These are phyloP conservation scores for Nasturtium officinale DNA, from an alignment of 345 rosid genomes.

Conservation along the genomic window DNA sequence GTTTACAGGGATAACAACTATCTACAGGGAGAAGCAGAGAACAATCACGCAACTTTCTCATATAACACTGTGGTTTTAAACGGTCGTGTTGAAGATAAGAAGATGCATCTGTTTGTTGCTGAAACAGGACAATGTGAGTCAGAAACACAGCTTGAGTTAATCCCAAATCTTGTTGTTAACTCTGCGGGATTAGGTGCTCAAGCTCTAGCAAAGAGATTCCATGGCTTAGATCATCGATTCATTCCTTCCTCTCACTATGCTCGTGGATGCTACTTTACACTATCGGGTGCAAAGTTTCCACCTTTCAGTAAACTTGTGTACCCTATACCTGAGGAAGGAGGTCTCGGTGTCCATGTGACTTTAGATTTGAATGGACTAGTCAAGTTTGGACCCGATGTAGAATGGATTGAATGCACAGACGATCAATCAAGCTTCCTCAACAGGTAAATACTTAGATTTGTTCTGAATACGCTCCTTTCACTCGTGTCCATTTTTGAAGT, in stretches of 20 bases:
- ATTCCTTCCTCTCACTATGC: constrained; percentile 71
- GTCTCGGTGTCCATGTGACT: constrained; percentile 90
- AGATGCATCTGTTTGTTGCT: constrained; percentile 55
- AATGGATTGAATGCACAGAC: constrained; percentile 68
- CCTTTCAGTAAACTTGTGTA: constrained; percentile 76
- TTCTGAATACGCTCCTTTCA: not conserved
- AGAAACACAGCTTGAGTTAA: constrained; percentile 58
- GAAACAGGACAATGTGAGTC: constrained; percentile 54
- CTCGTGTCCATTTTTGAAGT: constrained; percentile 2
- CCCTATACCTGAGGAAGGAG: constrained; percentile 91
- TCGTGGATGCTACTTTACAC: constrained; percentile 82
- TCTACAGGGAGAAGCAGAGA: constrained; percentile 86
- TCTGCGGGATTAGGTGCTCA: constrained; percentile 83
- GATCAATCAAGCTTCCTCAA: constrained; percentile 76
- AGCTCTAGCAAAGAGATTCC: constrained; percentile 66
- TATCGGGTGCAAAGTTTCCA: constrained; percentile 51
- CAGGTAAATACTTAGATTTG: constrained; percentile 49
- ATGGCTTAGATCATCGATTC: constrained; percentile 48
- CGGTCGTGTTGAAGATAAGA: constrained; percentile 61
- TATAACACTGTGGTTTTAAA: constrained; percentile 73
- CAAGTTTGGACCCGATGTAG: constrained; percentile 96
- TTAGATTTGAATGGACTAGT: constrained; percentile 83
- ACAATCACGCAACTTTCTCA: constrained; percentile 62
- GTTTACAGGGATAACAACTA: constrained; percentile 43
- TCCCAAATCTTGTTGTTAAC: constrained; percentile 73